These are phyloP conservation scores for Vanilla planifolia DNA, from an alignment of 106 monocot genomes.

Conservation along the genomic window DNA sequence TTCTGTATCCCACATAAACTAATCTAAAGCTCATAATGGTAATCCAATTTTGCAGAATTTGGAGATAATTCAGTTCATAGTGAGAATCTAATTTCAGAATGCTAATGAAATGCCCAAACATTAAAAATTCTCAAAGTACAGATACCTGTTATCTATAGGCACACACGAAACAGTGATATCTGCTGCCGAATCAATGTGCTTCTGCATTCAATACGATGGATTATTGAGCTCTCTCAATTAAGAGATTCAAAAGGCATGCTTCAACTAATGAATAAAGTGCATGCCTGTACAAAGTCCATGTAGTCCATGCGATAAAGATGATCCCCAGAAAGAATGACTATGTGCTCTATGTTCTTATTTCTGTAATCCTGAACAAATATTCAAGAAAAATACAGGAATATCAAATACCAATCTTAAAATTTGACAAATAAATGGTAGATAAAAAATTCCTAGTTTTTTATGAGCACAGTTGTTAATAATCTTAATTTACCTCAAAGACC, in stretches of 20 bases:
- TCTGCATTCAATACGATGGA: slow-evolving; percentile 37
- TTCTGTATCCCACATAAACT: too few relatives aligned
- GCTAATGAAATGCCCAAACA: too few relatives aligned
- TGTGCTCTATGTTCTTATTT: slow-evolving; percentile 74
- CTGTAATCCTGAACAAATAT: slow-evolving; percentile 43
- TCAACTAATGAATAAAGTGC: not conserved
- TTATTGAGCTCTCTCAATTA: not conserved
- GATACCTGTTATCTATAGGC: slow-evolving; percentile 70
- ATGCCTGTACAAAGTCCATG: slow-evolving; percentile 86
- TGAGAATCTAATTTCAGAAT: too few relatives aligned
- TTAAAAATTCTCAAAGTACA: too few relatives aligned
- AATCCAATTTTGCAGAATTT: too few relatives aligned
- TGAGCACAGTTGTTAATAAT: not conserved
- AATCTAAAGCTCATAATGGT: too few relatives aligned
- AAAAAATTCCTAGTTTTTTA: not conserved
- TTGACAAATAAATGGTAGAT: not conserved
- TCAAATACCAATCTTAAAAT: not conserved
- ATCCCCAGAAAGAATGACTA: slow-evolving; percentile 80
- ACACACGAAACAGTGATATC: slow-evolving; percentile 89
- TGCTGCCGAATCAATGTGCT: slow-evolving; percentile 64
- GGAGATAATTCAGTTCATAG: too few relatives aligned
- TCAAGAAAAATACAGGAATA: slow-evolving; percentile 5
- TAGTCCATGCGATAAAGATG: slow-evolving; percentile 95
- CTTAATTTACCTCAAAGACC: slow-evolving; percentile 71
- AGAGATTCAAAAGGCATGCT: not conserved